Evolutionary conservation across 1,284 basidiomycete species (phyloP), one percentile per base, ranked within the genome.

Genomic region (Trichosporon ovoides): DNA sequence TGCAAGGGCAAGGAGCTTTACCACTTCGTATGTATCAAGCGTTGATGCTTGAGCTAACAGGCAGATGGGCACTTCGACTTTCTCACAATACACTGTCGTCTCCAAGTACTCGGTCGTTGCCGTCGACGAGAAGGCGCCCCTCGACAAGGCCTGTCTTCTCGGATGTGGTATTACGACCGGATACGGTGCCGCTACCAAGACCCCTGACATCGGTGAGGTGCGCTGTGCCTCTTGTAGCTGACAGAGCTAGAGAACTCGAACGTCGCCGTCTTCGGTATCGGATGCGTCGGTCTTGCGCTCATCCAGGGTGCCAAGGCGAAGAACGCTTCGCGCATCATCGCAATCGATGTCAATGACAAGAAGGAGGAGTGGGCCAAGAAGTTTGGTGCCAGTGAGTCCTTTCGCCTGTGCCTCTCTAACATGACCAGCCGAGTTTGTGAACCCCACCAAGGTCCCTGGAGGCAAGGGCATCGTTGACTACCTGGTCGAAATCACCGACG

Each of bases 141-240:
- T 98, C 33, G 88, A 98, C 54, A 96, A 93, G 75, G 89, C 93
- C 20, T 98, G 96, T 78, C 82, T 99, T 55, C 83, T 93, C 18
- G 93, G 94, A 16, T 97, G 94, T 68, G 93, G 93, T 71, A 94
- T 98, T 72, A 98, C 95, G 37, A 98, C 95, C n/a, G 93, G 92
- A 40, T 79, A 77, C 68, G 76, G 77, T n/a, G 72, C 76, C 3
- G 68, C 77, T 16, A 81, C 80, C 58, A 83, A 82, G 75, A 81
- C 82, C 14, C 81, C 81, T 40, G 76, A 68, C 22, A 74, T 78
- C 51, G 73, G 71, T 70, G n/a, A 22, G 52, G 68, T 67, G 3
- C 11, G 20, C 9, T 20, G n/a, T n/a, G n/a, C n/a, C n/a, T n/a
- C n/a, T n/a, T 34, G 13, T 18, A 13, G 35, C 52, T 50, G 14